A percentile compares a stretch with the other conserved stretches of the same genome.
Conservation (phyloP, 345 rosid genomes). For the Melastoma malabathricum region DNA sequence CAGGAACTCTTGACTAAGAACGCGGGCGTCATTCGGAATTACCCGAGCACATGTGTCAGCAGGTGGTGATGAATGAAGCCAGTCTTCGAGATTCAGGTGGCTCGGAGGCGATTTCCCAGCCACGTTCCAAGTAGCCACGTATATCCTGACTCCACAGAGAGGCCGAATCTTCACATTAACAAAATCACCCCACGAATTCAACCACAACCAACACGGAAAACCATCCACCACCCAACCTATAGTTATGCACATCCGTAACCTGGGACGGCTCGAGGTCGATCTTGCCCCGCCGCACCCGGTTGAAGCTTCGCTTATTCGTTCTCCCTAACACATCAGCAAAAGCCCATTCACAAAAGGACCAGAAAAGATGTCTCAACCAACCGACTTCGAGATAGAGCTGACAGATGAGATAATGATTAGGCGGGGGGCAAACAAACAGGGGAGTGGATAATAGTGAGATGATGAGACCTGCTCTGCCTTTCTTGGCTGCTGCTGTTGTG, state of each 20-base stretch:
- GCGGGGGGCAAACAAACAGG: constrained; percentile 9
- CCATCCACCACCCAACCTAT: constrained; percentile 22
- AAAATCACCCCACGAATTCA: neutral
- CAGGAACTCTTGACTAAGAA: too few species aligned
- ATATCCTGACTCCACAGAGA: constrained; percentile 29
- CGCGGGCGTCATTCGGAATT: neutral
- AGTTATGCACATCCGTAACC: constrained; percentile 48
- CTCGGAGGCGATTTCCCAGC: constrained; percentile 96
- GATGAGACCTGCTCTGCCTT: constrained; percentile 67
- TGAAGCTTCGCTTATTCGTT: constrained; percentile 32
- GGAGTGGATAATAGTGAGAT: constrained; percentile 18
- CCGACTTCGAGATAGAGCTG: neutral
- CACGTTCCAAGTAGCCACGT: constrained; percentile 98
- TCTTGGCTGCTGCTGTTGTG: constrained; percentile 20
- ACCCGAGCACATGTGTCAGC: constrained; percentile 99
- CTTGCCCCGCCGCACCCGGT: constrained; percentile 41
- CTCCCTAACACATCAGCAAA: constrained; percentile 28
- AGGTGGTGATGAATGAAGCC: constrained; percentile 91
- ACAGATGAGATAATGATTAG: neutral
- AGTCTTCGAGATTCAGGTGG: constrained; percentile 70
- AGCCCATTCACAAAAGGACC: too few species aligned
- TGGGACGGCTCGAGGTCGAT: constrained; percentile 46
- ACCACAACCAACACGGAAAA: constrained; percentile 5
- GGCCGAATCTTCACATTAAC: constrained; percentile 1
- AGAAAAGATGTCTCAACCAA: neutral